These are phyloP conservation scores for Spiromastix sp. DNA, from an alignment of 2,329 filamentous ascomycete species.

Conservation along the genomic window DNA sequence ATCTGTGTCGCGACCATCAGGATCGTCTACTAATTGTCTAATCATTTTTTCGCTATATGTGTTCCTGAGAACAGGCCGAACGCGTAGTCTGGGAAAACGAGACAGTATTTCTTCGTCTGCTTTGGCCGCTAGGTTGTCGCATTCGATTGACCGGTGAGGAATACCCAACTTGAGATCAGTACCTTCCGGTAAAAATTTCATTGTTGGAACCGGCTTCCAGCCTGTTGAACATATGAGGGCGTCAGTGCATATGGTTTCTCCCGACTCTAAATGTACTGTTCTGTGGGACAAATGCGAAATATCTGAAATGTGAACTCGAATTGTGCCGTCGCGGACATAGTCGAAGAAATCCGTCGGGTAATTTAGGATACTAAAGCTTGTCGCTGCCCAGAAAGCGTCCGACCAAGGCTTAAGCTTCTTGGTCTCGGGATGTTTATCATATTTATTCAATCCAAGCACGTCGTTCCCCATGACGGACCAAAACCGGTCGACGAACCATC, in stretches of 20 bases:
- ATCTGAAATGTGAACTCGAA: constrained; percentile 47
- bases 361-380: constrained; percentile 50
- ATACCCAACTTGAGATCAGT: constrained; percentile 38
- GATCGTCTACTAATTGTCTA: constrained; percentile 6
- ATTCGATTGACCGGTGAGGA: constrained; percentile 28
- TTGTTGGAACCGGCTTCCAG: constrained; percentile 41
- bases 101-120: constrained; percentile 39
- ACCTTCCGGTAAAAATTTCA: constrained; percentile 38
- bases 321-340: constrained; percentile 42
- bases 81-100: constrained; percentile 36
- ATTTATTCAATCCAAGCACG: constrained; percentile 36
- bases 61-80: constrained; percentile 25
- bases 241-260: constrained; percentile 36
- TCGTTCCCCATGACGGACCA: constrained; percentile 44
- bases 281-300: constrained; percentile 38
- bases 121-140: constrained; percentile 22
- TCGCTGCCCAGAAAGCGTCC: constrained; percentile 43
- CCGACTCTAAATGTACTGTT: constrained; percentile 39
- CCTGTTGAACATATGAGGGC: constrained; percentile 48
- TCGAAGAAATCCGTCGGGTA: constrained; percentile 49
- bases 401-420: constrained; percentile 38
- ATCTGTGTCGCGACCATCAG: constrained; percentile 8
- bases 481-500: constrained; percentile 38
- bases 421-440: constrained; percentile 35
- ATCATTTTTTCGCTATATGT: constrained; percentile 13